Evolutionary conservation across 1,139 yeast species (phyloP).

Genomic region (Neolecta irregularis): DNA sequence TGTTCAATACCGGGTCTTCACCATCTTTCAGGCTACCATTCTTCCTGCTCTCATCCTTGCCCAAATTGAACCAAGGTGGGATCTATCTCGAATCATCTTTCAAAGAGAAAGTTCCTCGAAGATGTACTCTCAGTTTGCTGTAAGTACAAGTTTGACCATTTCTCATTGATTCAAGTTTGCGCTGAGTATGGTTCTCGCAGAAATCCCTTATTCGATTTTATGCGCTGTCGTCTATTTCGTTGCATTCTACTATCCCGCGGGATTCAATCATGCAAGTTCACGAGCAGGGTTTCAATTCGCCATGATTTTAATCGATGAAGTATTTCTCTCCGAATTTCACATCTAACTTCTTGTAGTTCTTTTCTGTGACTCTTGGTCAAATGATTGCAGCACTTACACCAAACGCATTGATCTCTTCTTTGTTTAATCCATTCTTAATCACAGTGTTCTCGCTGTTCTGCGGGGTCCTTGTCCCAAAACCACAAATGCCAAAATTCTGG

Average conservation of each 20-base stretch:
- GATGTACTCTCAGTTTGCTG: slow-evolving; percentile 47
- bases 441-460: slow-evolving; percentile 39
- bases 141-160: too few relatives aligned
- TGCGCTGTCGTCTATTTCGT: slow-evolving; percentile 22
- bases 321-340: too few relatives aligned
- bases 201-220: slow-evolving; percentile 28
- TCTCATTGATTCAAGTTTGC: too few relatives aligned
- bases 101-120: slow-evolving; percentile 47
- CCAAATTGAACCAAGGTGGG: not conserved
- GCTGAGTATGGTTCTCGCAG: slow-evolving; percentile 29
- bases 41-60: not conserved
- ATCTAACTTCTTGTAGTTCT: too few relatives aligned
- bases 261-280: slow-evolving; percentile 31
- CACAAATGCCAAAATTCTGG: slow-evolving; percentile 43
- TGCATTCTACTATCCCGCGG: slow-evolving; percentile 27
- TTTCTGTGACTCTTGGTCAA: slow-evolving; percentile 33
- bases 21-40: not conserved
- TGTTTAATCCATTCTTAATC: slow-evolving; percentile 34
- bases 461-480: slow-evolving; percentile 39
- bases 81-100: slow-evolving; percentile 1
- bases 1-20: not conserved
- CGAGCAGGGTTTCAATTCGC: slow-evolving; percentile 34
- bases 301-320: slow-evolving; percentile 31
- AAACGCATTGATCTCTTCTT: slow-evolving; percentile 34
- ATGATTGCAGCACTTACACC: slow-evolving; percentile 33